These are phyloP conservation scores for Dendrocalamus latiflorus DNA, from an alignment of 202 grass and related monocot species.

Conservation along the genomic window DNA sequence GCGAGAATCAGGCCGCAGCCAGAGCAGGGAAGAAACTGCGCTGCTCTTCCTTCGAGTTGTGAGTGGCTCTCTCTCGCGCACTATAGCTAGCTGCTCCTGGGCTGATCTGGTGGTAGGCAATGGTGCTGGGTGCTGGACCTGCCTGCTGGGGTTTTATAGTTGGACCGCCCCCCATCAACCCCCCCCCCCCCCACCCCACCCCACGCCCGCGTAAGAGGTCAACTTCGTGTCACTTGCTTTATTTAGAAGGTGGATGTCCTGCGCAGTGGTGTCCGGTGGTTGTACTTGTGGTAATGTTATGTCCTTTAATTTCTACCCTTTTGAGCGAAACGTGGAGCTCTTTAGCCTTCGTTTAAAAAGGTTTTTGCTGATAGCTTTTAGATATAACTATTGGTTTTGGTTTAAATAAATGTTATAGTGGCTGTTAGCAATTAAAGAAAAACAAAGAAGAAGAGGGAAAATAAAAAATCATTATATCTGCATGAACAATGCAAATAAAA, in stretches of 20 bases:
- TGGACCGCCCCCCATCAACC: constrained; percentile 17
- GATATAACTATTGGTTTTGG: too few species aligned
- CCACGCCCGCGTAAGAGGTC: constrained; percentile 14
- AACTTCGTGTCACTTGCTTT: constrained; percentile 17
- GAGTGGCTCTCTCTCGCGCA: not conserved
- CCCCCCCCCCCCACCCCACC: too few species aligned
- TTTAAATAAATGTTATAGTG: too few species aligned
- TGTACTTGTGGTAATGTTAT: not conserved
- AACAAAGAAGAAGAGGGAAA: too few species aligned
- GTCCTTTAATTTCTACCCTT: too few species aligned
- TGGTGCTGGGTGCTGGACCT: not conserved
- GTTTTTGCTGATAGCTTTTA: too few species aligned
- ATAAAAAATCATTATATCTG: too few species aligned
- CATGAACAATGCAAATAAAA: too few species aligned
- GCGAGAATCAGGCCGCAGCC: not conserved
- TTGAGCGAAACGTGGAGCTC: too few species aligned
- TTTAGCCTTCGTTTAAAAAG: too few species aligned
- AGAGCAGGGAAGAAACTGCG: too few species aligned
- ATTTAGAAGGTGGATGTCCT: constrained; percentile 10
- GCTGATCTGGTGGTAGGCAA: not conserved
- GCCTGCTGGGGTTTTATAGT: constrained; percentile 36
- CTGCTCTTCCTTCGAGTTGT: not conserved
- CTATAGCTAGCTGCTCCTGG: not conserved
- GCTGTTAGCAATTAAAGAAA: too few species aligned
- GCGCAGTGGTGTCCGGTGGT: not conserved